Conservation (phyloP, 306 rosid genomes). For the Spatholobus suberectus region DNA sequence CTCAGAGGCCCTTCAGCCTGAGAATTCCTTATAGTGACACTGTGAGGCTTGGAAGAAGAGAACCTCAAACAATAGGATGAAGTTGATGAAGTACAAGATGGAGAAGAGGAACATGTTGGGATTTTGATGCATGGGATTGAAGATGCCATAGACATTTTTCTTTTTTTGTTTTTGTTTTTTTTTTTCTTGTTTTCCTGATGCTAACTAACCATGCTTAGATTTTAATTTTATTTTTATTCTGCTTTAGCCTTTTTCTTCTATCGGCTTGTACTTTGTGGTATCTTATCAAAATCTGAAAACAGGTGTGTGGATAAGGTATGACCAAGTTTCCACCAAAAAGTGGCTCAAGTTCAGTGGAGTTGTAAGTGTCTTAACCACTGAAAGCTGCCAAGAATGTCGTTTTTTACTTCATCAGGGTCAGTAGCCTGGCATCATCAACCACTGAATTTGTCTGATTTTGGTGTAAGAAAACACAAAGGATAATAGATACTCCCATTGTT, state of each 20-base stretch:
- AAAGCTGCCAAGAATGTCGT: conserved; percentile 20
- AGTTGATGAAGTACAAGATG: conserved; percentile 49
- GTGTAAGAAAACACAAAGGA: neutral
- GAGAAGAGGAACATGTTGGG: conserved; percentile 61
- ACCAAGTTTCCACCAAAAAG: conserved; percentile 60
- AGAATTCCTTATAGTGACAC: conserved; percentile 62
- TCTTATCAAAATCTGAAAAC: conserved; percentile 51
- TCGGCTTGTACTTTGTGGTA: conserved; percentile 46
- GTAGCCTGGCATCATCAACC: neutral
- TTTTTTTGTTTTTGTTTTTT: conserved; percentile 44
- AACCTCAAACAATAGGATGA: conserved; percentile 46
- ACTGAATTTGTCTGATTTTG: conserved; percentile 12
- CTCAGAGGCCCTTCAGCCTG: conserved; percentile 88
- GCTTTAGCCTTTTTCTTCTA: conserved; percentile 43
- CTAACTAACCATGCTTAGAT: neutral
- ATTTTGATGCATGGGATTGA: conserved; percentile 69
- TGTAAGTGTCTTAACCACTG: conserved; percentile 22
- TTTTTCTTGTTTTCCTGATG: too few relatives aligned
- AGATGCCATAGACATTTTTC: conserved; percentile 75
- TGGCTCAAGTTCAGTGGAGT: conserved; percentile 19
- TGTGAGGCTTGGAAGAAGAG: conserved; percentile 46
- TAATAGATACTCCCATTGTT: neutral
- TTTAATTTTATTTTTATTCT: conserved; percentile 7
- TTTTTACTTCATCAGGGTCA: conserved; percentile 9
- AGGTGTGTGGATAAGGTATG: conserved; percentile 65